Base-by-base conservation (phyloP, 78 protist genomes). In the Guillardia theta region DNA sequence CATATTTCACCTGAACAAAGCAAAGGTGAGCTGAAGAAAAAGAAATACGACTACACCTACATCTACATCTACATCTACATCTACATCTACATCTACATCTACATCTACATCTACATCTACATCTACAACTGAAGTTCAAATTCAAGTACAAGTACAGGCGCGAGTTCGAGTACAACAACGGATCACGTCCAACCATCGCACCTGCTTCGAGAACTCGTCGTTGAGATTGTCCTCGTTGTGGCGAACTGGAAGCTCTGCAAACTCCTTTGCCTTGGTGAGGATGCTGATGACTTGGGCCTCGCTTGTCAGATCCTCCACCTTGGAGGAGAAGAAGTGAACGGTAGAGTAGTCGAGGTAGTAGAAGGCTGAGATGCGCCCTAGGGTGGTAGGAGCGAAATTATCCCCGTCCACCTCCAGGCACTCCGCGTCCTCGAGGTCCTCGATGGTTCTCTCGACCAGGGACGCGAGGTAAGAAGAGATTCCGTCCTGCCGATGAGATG, bases 181-280 rank as follows among this genome's bases (percentile, higher is more conserved):
- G 58, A 50, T 0, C 21, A 58, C 21, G 6, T 9, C 70, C 21
- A 58, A 58, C 39, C 2, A 93, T 80, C 98, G 99, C 8, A 97
- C 76, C 30, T n/a, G 36, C 88, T 96, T 88, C 64, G 95, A 93
- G 27, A 96, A 58, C 45, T 48, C 90, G 3, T n/a, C 88, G 93
- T 99, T 99, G 43, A 98, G 48, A n/a, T 50, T 18, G 80, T 99
- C 99, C 92, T 99, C 99, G 93, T 98, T 98, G 96, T 99, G 99
- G 39, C 99, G 95, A 30, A 99, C 99, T 3, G 99, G 99, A 43
- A 98, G 96, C 58, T 97, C 99, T 24, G 44, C 95, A 46, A 92
- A 97, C 88, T 98, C 99, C 1, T 64, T n/a, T 19, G 98, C 96
- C 27, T 94, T 78, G 53, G 95, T 47, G 46, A 98, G 92, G 0